Conservation (phyloP, 768 basidiomycete species). For the Galerina sulciceps region DNA sequence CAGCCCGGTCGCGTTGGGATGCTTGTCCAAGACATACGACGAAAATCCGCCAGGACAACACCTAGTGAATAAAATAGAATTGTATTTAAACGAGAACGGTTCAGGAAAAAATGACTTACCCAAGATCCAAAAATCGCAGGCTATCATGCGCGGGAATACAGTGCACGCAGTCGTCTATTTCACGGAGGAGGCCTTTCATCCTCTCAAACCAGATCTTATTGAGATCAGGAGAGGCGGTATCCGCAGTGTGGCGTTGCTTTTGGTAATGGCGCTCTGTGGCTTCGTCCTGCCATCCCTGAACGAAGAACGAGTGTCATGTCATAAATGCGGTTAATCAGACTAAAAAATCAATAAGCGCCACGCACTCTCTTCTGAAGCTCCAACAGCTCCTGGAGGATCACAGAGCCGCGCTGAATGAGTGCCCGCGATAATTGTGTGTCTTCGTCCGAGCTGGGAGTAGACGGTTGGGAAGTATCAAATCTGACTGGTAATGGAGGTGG, state of each 20-base stretch:
- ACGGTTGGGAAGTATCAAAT: neutral
- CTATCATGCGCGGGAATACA: neutral
- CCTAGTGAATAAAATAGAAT: neutral
- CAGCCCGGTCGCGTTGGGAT: neutral
- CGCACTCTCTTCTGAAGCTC: neutral
- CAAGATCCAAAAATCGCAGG: conserved; percentile 5
- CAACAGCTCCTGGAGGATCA: neutral
- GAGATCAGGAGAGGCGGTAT: neutral
- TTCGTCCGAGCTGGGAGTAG: neutral
- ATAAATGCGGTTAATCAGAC: no score
- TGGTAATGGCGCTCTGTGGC: neutral
- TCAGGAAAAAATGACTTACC: neutral
- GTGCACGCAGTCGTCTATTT: neutral
- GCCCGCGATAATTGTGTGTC: neutral
- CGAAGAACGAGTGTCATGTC: neutral
- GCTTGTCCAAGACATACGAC: conserved; percentile 5
- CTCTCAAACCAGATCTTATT: neutral
- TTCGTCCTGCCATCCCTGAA: conserved; percentile 9
- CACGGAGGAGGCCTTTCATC: conserved; percentile 3
- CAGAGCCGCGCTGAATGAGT: neutral
- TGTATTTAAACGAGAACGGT: neutral
- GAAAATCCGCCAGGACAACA: conserved; percentile 15
- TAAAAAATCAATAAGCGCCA: neutral
- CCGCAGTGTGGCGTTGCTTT: neutral
- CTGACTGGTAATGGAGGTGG: neutral